Evolutionary conservation across 805 yeast genomes (phyloP).

Genomic region (Debaryomyces hansenii): DNA sequence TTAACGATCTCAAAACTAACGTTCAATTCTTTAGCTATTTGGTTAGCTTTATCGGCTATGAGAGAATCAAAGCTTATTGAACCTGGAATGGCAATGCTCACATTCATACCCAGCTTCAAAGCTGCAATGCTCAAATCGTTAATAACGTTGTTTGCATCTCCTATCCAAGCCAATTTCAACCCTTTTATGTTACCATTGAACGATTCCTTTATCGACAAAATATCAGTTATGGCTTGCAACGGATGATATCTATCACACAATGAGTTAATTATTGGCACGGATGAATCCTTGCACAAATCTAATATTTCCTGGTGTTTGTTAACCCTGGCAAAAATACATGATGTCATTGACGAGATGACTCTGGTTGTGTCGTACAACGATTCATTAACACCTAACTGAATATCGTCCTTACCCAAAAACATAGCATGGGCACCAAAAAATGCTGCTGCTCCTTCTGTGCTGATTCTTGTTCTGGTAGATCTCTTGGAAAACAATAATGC

Average conservation of each 20-base stretch:
- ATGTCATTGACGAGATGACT: slow-evolving; percentile 87
- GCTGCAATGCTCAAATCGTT: slow-evolving; percentile 87
- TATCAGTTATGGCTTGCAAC: slow-evolving; percentile 84
- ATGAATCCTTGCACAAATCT: slow-evolving; percentile 66
- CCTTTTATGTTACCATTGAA: slow-evolving; percentile 48
- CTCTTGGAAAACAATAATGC: slow-evolving; percentile 82
- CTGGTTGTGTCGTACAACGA: slow-evolving; percentile 80
- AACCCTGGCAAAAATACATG: slow-evolving; percentile 88
- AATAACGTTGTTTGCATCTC: slow-evolving; percentile 90
- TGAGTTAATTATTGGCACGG: slow-evolving; percentile 86
- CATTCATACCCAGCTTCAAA: slow-evolving; percentile 72
- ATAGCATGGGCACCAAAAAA: slow-evolving; percentile 90
- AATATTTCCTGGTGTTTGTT: slow-evolving; percentile 75
- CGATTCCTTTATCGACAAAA: slow-evolving; percentile 75
- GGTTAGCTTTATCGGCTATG: slow-evolving; percentile 52
- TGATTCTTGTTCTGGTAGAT: slow-evolving; percentile 87
- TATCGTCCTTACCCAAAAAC: slow-evolving; percentile 90
- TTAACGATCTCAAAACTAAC: slow-evolving; percentile 56
- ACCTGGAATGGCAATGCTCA: slow-evolving; percentile 74
- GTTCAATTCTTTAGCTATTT: slow-evolving; percentile 49
- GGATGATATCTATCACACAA: slow-evolving; percentile 89
- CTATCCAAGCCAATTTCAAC: slow-evolving; percentile 88
- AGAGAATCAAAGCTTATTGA: slow-evolving; percentile 58
- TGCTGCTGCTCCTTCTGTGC: slow-evolving; percentile 85
- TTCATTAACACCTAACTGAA: slow-evolving; percentile 91